Evolutionary conservation across 768 basidiomycete species (phyloP).

Genomic region (Tulasnella sp.): DNA sequence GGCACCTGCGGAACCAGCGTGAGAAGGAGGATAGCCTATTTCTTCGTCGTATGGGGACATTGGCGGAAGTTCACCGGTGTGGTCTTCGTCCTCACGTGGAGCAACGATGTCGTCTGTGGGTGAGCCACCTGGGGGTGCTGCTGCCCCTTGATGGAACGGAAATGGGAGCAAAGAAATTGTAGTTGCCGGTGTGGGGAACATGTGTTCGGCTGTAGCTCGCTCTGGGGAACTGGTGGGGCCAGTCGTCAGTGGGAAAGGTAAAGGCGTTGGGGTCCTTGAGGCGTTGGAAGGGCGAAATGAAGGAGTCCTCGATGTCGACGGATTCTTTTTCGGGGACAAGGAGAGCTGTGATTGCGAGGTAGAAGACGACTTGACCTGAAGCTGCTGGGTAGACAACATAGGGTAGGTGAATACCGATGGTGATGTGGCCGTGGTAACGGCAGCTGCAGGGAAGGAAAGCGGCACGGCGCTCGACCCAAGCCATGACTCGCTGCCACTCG

Average conservation of each 20-base stretch:
- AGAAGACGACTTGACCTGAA: neutral
- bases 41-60: neutral
- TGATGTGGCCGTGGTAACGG: neutral
- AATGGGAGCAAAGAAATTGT: constrained; percentile 10
- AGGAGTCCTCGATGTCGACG: too few species aligned
- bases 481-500: neutral
- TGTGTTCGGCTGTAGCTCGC: neutral
- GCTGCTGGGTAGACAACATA: neutral
- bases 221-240: neutral
- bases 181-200: constrained; percentile 11
- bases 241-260: constrained; percentile 11
- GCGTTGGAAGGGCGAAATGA: too few species aligned
- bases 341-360: too few species aligned
- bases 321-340: too few species aligned
- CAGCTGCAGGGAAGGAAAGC: neutral
- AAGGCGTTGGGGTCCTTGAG: neutral
- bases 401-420: neutral
- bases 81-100: constrained; percentile 27
- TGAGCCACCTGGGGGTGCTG: too few species aligned
- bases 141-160: neutral
- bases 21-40: neutral
- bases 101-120: too few species aligned
- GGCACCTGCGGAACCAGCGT: constrained; percentile 1
- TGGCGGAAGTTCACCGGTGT: constrained; percentile 48
- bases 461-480: constrained; percentile 1